Evolutionary conservation across 257 asterid genomes (phyloP).

Genomic region (Paulownia fortunei): DNA sequence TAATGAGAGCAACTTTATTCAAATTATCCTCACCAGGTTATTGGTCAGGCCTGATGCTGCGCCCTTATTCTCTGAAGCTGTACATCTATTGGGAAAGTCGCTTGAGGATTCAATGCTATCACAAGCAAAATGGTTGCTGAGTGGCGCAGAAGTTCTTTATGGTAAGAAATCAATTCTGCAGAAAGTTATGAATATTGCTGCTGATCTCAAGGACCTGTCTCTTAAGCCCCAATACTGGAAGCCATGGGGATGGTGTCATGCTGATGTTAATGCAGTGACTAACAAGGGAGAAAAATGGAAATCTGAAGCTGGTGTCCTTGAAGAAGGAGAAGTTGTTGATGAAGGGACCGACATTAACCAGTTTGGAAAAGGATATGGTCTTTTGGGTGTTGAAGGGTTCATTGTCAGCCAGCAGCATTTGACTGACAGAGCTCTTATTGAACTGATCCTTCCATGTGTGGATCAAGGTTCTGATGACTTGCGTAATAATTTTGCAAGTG

Average conservation of each 20-base stretch:
- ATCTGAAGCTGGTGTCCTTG: constrained; percentile 71
- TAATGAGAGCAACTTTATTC: constrained; percentile 84
- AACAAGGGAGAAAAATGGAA: constrained; percentile 64
- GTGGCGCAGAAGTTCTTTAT: constrained; percentile 87
- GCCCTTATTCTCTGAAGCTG: constrained; percentile 87
- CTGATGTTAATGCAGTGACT: constrained; percentile 45
- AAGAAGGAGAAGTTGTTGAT: constrained; percentile 97
- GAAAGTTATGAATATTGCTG: constrained; percentile 82
- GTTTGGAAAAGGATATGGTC: constrained; percentile 61
- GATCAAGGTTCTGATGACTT: constrained; percentile 91
- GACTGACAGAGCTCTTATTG: constrained; percentile 89
- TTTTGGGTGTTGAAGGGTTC: constrained; percentile 62
- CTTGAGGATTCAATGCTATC: constrained; percentile 92
- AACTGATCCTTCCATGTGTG: constrained; percentile 88
- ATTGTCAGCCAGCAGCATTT: constrained; percentile 71
- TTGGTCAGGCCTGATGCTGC: constrained; percentile 99
- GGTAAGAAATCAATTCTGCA: constrained; percentile 94
- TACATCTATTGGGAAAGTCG: constrained; percentile 88
- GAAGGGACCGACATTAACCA: constrained; percentile 62
- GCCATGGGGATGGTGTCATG: constrained; percentile 96
- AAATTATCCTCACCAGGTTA: constrained; percentile 86
- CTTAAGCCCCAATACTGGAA: constrained; percentile 76
- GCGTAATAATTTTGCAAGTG: constrained; percentile 81
- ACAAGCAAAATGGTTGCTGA: constrained; percentile 95
- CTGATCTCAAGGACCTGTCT: constrained; percentile 72